phyloP scores from a whole-genome alignment of 2,329 filamentous ascomycete species.

The Chrysoporthe austroafricana region DNA sequence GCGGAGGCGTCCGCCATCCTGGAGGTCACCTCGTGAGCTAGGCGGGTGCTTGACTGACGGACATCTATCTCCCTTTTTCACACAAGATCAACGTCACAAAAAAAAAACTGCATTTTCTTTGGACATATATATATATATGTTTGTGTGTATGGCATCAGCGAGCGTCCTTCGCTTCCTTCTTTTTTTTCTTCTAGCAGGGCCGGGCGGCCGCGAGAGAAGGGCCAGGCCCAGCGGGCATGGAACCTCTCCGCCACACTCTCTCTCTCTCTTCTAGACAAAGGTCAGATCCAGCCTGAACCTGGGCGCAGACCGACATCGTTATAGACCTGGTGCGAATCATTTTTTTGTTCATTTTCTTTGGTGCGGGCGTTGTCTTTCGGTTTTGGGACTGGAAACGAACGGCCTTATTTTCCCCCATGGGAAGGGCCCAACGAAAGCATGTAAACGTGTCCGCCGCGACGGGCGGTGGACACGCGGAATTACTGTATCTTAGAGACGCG shows the following conservation, averaged over 20 bases:
- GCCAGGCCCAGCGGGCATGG: slow-evolving; percentile 3
- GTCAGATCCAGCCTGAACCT: not conserved
- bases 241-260: not conserved
- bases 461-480: not conserved
- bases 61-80: not conserved
- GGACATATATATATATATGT: not conserved
- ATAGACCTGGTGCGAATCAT: not conserved
- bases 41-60: slow-evolving; percentile 1
- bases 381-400: not conserved
- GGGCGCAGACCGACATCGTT: not conserved
- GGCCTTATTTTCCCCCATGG: no score
- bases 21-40: slow-evolving; percentile 10
- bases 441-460: not conserved
- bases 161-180: not conserved
- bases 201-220: not conserved
- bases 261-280: not conserved
- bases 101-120: not conserved
- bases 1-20: slow-evolving; percentile 44
- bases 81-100: not conserved
- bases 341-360: not conserved
- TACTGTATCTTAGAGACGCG: not conserved
- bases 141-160: slow-evolving; percentile 1
- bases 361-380: not conserved
- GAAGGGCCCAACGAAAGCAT: not conserved
- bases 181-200: not conserved